phyloP scores from a whole-genome alignment of 2,329 filamentous ascomycete genomes.

The Penicillium sp. region DNA sequence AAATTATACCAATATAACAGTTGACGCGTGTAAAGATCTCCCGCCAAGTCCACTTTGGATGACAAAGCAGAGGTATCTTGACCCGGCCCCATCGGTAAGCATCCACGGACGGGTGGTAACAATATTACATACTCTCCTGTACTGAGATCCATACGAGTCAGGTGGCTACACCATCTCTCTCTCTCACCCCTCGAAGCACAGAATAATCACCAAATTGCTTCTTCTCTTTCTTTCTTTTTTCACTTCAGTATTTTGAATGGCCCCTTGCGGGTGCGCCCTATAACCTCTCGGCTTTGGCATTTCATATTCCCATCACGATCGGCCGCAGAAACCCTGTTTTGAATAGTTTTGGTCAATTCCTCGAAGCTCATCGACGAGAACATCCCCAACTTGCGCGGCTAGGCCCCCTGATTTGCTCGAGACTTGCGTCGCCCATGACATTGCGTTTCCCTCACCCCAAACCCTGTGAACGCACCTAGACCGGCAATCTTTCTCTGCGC shows the following conservation, averaged over 20 bases:
- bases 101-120: conserved; percentile 1
- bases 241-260: conserved; percentile 13
- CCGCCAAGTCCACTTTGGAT: neutral
- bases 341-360: conserved; percentile 1
- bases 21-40: conserved; percentile 4
- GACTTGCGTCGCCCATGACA: conserved; percentile 3
- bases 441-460: neutral
- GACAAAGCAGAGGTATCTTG: conserved; percentile 4
- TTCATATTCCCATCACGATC: neutral
- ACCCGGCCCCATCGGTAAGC: conserved; percentile 2
- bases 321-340: conserved; percentile 3
- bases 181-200: conserved; percentile 8
- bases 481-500: neutral
- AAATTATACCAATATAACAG: neutral
- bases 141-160: conserved; percentile 2
- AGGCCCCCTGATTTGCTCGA: neutral
- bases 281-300: conserved; percentile 3
- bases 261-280: conserved; percentile 19
- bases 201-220: neutral
- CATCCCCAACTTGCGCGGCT: neutral
- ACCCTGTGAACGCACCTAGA: conserved; percentile 4
- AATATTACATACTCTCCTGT: neutral
- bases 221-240: conserved; percentile 1
- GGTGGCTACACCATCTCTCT: conserved; percentile 1
- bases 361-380: neutral